Evolutionary conservation across 1,284 basidiomycete genomes (phyloP).

Genomic region (Phaffia rhodozyma): DNA sequence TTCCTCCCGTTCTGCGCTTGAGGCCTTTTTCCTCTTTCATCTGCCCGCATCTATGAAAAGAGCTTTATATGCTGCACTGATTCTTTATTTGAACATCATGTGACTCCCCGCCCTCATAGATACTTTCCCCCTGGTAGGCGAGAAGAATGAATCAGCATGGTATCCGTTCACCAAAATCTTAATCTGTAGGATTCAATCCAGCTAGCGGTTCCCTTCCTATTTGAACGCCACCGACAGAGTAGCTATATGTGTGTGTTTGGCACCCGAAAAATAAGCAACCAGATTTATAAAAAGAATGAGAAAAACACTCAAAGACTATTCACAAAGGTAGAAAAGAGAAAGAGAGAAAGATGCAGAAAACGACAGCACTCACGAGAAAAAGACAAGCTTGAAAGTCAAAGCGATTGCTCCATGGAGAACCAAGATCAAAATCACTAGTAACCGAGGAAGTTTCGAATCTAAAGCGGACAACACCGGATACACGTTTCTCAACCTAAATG

Average conservation of each 20-base stretch:
- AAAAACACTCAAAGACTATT: neutral
- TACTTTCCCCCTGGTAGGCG: neutral
- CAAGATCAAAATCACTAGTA: conserved; percentile 60
- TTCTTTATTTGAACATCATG: conserved; percentile 56
- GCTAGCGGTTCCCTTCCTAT: neutral
- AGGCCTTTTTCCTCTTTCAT: conserved; percentile 46
- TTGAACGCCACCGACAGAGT: conserved; percentile 1
- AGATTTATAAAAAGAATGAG: neutral
- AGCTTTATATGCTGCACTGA: conserved; percentile 58
- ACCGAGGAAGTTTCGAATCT: conserved; percentile 68
- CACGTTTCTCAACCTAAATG: conserved; percentile 50
- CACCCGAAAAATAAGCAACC: neutral
- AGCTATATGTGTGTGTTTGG: neutral
- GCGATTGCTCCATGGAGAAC: conserved; percentile 61
- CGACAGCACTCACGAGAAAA: conserved; percentile 43
- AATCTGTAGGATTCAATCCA: neutral
- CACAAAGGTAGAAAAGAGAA: neutral
- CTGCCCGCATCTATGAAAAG: conserved; percentile 29
- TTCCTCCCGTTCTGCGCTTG: conserved; percentile 41
- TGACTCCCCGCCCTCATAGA: conserved; percentile 25
- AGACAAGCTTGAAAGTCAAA: conserved; percentile 69
- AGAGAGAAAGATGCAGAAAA: neutral
- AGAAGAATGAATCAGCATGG: neutral
- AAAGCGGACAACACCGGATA: conserved; percentile 80
- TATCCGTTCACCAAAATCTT: neutral